Evolutionary conservation across 768 basidiomycete species (phyloP).

Genomic region (Agrocybe praecox): DNA sequence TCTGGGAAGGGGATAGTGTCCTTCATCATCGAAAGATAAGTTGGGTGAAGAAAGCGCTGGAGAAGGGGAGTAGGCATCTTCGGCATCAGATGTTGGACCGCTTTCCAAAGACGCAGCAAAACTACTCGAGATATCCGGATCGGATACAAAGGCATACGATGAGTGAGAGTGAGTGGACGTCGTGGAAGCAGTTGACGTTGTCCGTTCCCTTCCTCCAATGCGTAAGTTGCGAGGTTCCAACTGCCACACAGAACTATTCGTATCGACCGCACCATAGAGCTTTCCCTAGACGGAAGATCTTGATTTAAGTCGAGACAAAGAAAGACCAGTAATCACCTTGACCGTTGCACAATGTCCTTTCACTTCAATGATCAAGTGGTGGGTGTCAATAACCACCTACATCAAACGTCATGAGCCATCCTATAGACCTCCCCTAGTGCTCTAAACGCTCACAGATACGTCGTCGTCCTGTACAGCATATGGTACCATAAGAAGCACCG

Average conservation of each 20-base stretch:
- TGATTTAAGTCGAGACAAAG: neutral
- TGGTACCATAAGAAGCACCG: constrained; percentile 74
- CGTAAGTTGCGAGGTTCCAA: constrained; percentile 67
- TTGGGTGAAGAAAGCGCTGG: constrained; percentile 65
- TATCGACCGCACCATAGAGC: constrained; percentile 71
- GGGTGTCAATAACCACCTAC: constrained; percentile 76
- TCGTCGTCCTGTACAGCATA: constrained; percentile 73
- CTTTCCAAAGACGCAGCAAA: constrained; percentile 84
- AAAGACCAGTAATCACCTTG: constrained; percentile 50
- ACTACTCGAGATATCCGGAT: constrained; percentile 82
- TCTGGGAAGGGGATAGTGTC: constrained; percentile 29
- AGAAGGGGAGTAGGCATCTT: constrained; percentile 57
- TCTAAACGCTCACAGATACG: constrained; percentile 51
- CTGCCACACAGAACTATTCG: constrained; percentile 73
- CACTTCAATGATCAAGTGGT: constrained; percentile 74
- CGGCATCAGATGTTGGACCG: constrained; percentile 69
- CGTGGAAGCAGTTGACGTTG: constrained; percentile 76
- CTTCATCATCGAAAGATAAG: constrained; percentile 61
- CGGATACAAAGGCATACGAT: constrained; percentile 82
- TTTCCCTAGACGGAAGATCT: constrained; percentile 52
- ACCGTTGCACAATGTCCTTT: constrained; percentile 69
- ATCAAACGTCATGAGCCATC: neutral
- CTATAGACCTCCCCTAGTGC: neutral
- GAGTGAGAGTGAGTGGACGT: constrained; percentile 80
- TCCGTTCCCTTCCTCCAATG: constrained; percentile 65